phyloP scores from a whole-genome alignment of 805 yeast species.

The Saturnispora gosingensis region DNA sequence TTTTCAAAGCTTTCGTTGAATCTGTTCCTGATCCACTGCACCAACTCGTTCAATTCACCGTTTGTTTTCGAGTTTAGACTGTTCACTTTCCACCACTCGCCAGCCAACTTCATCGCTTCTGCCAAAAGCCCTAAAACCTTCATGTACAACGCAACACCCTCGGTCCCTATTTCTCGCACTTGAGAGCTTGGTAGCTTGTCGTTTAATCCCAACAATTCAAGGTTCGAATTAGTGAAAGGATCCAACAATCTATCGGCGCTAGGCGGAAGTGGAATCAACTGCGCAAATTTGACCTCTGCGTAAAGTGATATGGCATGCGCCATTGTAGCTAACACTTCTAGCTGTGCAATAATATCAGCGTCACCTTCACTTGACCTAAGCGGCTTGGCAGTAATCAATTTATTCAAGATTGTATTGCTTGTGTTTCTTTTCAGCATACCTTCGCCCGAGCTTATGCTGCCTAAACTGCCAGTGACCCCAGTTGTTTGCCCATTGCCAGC shows the following conservation, averaged over 20 bases:
- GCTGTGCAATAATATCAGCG: constrained; percentile 33
- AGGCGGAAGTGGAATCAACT: constrained; percentile 69
- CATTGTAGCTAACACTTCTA: constrained; percentile 78
- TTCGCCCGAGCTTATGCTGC: not conserved
- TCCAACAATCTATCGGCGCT: constrained; percentile 1
- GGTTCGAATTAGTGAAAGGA: constrained; percentile 22
- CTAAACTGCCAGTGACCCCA: constrained; percentile 11
- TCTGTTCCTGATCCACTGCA: constrained; percentile 85
- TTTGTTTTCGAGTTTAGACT: constrained; percentile 13
- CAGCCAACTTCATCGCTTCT: constrained; percentile 75
- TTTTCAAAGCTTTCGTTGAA: constrained; percentile 84
- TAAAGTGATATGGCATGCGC: constrained; percentile 81
- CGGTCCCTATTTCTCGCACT: constrained; percentile 29
- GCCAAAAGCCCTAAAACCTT: constrained; percentile 77
- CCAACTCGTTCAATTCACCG: constrained; percentile 46
- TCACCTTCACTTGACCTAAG: constrained; percentile 13
- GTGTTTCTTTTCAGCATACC: not conserved
- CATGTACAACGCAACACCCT: constrained; percentile 77
- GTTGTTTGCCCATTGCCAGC: constrained; percentile 2
- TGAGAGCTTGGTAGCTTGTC: constrained; percentile 4
- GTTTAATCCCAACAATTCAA: constrained; percentile 12
- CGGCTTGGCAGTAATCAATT: constrained; percentile 6
- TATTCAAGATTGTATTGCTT: constrained; percentile 3
- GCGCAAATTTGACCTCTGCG: constrained; percentile 86
- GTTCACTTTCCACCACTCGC: constrained; percentile 78